phyloP scores from a whole-genome alignment of 257 asterid species.

The Buddleja alternifolia region DNA sequence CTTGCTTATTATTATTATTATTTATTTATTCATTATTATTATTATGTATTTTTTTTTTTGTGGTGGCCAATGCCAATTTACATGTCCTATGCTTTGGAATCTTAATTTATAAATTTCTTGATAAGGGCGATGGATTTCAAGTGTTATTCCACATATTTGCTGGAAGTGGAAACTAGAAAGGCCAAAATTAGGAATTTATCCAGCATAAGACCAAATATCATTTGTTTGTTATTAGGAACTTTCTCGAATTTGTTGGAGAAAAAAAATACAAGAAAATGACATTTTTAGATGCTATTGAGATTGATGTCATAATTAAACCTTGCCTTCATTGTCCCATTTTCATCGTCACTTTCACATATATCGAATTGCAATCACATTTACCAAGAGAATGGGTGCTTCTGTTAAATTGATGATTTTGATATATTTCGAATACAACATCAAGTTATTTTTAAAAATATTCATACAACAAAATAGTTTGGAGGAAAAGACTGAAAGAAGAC shows the following conservation, averaged over 20 bases:
- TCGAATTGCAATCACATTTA: too few species aligned
- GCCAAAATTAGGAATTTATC: background rate
- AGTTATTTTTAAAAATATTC: too few species aligned
- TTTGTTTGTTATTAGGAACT: background rate
- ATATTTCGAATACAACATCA: too few species aligned
- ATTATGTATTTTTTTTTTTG: background rate
- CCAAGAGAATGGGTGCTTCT: too few species aligned
- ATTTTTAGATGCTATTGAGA: too few species aligned
- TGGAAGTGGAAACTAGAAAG: background rate
- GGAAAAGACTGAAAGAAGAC: too few species aligned
- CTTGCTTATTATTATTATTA: too few species aligned
- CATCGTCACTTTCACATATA: too few species aligned
- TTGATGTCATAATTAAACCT: too few species aligned
- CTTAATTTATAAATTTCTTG: conserved; percentile 5
- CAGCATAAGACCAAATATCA: background rate
- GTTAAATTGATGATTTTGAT: too few species aligned
- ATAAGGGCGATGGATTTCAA: background rate
- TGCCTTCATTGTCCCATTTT: too few species aligned
- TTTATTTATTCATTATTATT: background rate
- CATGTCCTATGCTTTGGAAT: conserved; percentile 20
- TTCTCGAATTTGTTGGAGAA: background rate
- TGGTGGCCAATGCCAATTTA: conserved; percentile 1
- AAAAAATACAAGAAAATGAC: background rate
- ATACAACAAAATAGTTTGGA: too few species aligned
- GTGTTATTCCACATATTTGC: background rate